These are phyloP conservation scores for Avena sativa DNA, from an alignment of 176 grass and related monocot genomes.

Conservation along the genomic window DNA sequence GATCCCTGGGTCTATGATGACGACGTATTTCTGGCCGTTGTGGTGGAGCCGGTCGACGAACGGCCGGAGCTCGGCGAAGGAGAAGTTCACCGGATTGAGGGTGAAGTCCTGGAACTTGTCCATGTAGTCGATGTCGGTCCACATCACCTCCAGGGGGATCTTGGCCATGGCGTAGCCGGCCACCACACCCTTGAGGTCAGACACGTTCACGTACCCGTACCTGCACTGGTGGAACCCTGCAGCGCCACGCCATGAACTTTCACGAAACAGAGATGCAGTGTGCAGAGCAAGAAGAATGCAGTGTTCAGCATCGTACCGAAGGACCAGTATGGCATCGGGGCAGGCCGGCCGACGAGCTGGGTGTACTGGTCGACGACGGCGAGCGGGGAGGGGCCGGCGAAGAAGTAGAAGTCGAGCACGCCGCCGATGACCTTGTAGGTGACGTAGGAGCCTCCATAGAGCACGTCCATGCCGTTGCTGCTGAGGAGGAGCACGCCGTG, in stretches of 20 bases:
- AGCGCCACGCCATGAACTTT: not conserved
- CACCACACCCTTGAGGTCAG: slow-evolving; percentile 66
- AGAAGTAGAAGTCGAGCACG: slow-evolving; percentile 91
- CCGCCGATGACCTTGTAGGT: slow-evolving; percentile 95
- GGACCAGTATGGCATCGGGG: slow-evolving; percentile 89
- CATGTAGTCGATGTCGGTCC: slow-evolving; percentile 98
- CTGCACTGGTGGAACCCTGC: slow-evolving; percentile 87
- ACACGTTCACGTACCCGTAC: slow-evolving; percentile 70
- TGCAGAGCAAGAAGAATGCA: not conserved
- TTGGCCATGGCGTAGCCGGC: slow-evolving; percentile 66
- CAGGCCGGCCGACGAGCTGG: slow-evolving; percentile 74
- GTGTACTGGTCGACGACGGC: slow-evolving; percentile 88
- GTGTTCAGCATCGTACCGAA: slow-evolving; percentile 50
- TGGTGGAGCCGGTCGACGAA: slow-evolving; percentile 69
- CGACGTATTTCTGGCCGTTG: slow-evolving; percentile 77
- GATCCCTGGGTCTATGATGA: slow-evolving; percentile 86
- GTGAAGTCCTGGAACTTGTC: slow-evolving; percentile 85
- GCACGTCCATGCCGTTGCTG: slow-evolving; percentile 91
- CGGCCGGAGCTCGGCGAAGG: slow-evolving; percentile 39
- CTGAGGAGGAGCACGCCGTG: slow-evolving; percentile 89
- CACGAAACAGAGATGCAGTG: slow-evolving; percentile 8
- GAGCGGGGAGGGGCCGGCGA: slow-evolving; percentile 65
- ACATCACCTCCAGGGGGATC: slow-evolving; percentile 92
- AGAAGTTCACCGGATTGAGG: slow-evolving; percentile 71
- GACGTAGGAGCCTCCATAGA: slow-evolving; percentile 64